Conservation (phyloP, 768 basidiomycete species). For the Clitopilus passeckerianus region DNA sequence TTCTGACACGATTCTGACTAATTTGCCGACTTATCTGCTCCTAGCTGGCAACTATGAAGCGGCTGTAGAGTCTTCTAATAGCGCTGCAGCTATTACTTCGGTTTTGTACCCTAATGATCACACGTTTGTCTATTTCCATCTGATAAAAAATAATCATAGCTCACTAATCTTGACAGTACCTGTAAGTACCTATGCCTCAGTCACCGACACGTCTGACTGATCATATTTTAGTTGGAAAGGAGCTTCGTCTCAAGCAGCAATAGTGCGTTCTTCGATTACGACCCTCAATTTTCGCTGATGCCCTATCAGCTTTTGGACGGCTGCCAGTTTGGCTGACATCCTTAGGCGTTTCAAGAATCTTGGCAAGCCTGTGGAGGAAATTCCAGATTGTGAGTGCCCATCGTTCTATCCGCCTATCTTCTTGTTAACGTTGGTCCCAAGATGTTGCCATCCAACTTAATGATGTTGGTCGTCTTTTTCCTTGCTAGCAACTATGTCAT, state of each 20-base stretch:
- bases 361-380: conserved; percentile 70
- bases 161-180: conserved; percentile 20
- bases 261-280: conserved; percentile 39
- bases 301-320: conserved; percentile 70
- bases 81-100: conserved; percentile 89
- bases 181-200: conserved; percentile 30
- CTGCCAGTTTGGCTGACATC: conserved; percentile 85
- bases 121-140: conserved; percentile 36
- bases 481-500: background rate
- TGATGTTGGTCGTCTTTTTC: conserved; percentile 49
- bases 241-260: conserved; percentile 91
- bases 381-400: conserved; percentile 68
- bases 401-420: conserved; percentile 4
- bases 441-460: conserved; percentile 94
- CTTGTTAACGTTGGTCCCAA: conserved; percentile 16
- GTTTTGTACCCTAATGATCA: conserved; percentile 97
- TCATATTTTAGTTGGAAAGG: conserved; percentile 67
- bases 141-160: background rate
- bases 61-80: conserved; percentile 84
- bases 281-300: background rate
- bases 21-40: background rate
- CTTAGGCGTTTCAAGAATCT: conserved; percentile 90
- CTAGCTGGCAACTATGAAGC: conserved; percentile 89
- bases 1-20: background rate
- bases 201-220: background rate